These are phyloP conservation scores for Posidonia australis DNA, from an alignment of 106 monocot genomes.

Conservation along the genomic window DNA sequence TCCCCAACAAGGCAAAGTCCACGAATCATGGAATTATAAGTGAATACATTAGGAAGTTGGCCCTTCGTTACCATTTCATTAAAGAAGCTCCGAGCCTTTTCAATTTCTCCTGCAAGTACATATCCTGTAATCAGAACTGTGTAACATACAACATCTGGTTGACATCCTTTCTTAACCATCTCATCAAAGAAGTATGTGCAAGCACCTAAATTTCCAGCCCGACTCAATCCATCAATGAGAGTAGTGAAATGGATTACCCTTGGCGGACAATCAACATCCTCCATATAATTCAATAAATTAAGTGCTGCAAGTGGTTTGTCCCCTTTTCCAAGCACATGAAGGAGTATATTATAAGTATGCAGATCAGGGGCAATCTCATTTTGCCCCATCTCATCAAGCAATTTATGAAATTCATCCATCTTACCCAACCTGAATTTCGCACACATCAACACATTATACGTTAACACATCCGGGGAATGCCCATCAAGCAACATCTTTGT, in stretches of 20 bases:
- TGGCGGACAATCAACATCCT: conserved; percentile 45
- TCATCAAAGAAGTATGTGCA: conserved; percentile 86
- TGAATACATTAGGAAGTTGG: conserved; percentile 78
- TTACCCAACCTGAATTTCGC: conserved; percentile 79
- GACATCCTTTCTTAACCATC: conserved; percentile 61
- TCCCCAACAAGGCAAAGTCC: conserved; percentile 58
- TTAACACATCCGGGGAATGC: conserved; percentile 53
- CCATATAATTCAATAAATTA: conserved; percentile 78
- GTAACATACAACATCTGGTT: conserved; percentile 89
- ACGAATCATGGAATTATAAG: conserved; percentile 85
- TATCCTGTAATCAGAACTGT: conserved; percentile 82
- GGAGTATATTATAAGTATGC: conserved; percentile 71
- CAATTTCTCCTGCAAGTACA: conserved; percentile 49
- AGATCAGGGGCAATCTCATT: conserved; percentile 59
- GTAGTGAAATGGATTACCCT: conserved; percentile 82
- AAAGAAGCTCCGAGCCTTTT: conserved; percentile 52
- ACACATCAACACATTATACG: conserved; percentile 73
- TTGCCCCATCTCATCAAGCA: conserved; percentile 69
- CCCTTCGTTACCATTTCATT: conserved; percentile 60
- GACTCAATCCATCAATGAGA: conserved; percentile 79
- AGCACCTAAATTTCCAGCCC: conserved; percentile 73
- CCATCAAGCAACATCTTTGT: conserved; percentile 55
- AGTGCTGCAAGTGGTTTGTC: conserved; percentile 83
- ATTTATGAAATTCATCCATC: conserved; percentile 60
- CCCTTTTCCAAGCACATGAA: conserved; percentile 82